Percentiles rank a stretch among this genome's conserved stretches.
phyloP scores from a whole-genome alignment of 108 stramenopile genomes.

The Fistulifera solaris region DNA sequence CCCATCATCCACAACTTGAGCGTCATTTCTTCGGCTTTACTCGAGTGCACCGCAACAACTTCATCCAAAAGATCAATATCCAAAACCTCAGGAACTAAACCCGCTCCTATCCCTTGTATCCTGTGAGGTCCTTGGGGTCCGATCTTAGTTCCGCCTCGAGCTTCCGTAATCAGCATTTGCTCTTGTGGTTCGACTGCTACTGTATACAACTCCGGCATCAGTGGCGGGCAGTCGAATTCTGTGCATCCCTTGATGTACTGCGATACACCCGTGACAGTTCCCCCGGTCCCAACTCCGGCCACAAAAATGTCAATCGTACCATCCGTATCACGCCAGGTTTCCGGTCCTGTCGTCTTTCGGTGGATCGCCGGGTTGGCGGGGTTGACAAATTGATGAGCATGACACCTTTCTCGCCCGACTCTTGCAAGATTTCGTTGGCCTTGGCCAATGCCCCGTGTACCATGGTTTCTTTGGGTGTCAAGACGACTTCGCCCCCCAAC shows the following conservation, averaged over 20 bases:
- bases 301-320: conserved; percentile 57
- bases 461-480: conserved; percentile 69
- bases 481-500: conserved; percentile 54
- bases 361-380: conserved; percentile 66
- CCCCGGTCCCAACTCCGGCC: conserved; percentile 69
- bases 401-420: conserved; percentile 29
- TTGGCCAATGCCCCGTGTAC: conserved; percentile 60
- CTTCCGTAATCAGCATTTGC: conserved; percentile 43
- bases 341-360: conserved; percentile 73
- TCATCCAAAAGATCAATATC: conserved; percentile 48
- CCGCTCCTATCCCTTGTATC: conserved; percentile 68
- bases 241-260: conserved; percentile 55
- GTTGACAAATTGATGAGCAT: conserved; percentile 73
- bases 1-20: conserved; percentile 50
- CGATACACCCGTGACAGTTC: conserved; percentile 59
- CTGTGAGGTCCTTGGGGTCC: conserved; percentile 53
- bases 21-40: conserved; percentile 36
- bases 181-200: conserved; percentile 59
- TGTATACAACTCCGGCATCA: conserved; percentile 29
- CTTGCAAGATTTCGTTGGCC: conserved; percentile 49
- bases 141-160: conserved; percentile 34
- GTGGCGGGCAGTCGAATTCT: conserved; percentile 25
- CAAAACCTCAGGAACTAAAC: conserved; percentile 42
- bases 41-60: conserved; percentile 50
- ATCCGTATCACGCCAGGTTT: conserved; percentile 68